Base-by-base conservation (phyloP, 2,329 filamentous ascomycete genomes). In the Aspergillus felis region DNA sequence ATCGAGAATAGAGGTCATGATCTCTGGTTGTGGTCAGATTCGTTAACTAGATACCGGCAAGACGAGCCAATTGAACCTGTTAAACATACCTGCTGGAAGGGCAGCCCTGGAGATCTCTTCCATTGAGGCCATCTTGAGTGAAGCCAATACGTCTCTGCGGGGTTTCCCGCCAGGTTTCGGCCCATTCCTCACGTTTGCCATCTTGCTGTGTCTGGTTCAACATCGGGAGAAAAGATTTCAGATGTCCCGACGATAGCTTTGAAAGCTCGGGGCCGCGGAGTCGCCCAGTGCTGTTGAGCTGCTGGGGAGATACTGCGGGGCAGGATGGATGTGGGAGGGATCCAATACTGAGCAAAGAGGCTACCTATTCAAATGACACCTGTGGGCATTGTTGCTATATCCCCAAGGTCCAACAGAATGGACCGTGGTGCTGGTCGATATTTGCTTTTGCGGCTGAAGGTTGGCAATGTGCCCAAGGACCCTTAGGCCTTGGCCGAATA, bases 1-100 rank as follows among this genome's bases (percentile, higher is more conserved):
- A 71, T 97, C 91, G 70, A 99, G 84, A 64, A 99, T 92, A 0
- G 87, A 84, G 29, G 89, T 88, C 66, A 97, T 85, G 64, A 97
- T 91, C 78, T 97, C 93, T 91, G 71, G 48, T 58, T 52, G 38
- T 24, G 38, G 62, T 74, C 59, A 76, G 69, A 38, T n/a, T 5
- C 27, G 14, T 24, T 17, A 10, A 24, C 14, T 47, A 53, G 46
- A 17, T 17, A 35, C 52, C 20, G 48, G 29, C 27, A 49, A 25
- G 29, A 44, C n/a, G 38, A 17, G 20, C 27, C 17, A 28, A 51
- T 22, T 9, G 10, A n/a, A 12, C 25, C 27, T 10, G 8, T 20
- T 17, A 8, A 50, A 64, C 80, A 62, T 81, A 92, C 90, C 90
- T 73, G 91, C 92, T 61, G 93, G 93, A 35, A 97, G 82, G 44